Percentiles rank a stretch among this genome's conserved stretches.
These are phyloP conservation scores for Lentinula sp. DNA, from an alignment of 768 basidiomycete genomes.

Conservation along the genomic window DNA sequence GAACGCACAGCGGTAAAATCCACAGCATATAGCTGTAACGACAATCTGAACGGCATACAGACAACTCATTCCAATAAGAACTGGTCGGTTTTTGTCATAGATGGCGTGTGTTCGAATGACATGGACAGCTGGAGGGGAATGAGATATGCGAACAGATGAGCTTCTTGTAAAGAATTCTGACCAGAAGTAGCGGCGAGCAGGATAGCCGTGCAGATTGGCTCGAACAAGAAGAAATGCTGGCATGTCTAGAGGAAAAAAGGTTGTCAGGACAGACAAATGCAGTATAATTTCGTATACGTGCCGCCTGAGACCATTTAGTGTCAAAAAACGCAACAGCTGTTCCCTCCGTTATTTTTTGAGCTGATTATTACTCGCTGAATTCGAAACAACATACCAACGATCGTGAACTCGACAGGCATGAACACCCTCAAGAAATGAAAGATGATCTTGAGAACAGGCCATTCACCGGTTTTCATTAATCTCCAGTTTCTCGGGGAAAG, in stretches of 20 bases:
- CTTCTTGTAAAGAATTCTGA: slow-evolving; percentile 17
- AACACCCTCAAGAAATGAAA: slow-evolving; percentile 70
- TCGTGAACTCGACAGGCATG: slow-evolving; percentile 75
- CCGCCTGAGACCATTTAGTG: slow-evolving; percentile 54
- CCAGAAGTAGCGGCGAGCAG: slow-evolving; percentile 69
- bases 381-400: slow-evolving; percentile 47
- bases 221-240: slow-evolving; percentile 71
- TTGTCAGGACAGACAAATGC: slow-evolving; percentile 1
- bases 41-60: slow-evolving; percentile 66
- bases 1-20: slow-evolving; percentile 66
- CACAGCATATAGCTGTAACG: slow-evolving; percentile 68
- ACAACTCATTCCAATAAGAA: slow-evolving; percentile 49
- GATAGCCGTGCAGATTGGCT: slow-evolving; percentile 80
- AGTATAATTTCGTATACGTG: slow-evolving; percentile 21
- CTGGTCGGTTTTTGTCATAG: slow-evolving; percentile 54
- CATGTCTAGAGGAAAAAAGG: slow-evolving; percentile 41
- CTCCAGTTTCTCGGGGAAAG: slow-evolving; percentile 75
- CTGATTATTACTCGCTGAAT: background rate
- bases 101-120: slow-evolving; percentile 77
- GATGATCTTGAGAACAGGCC: slow-evolving; percentile 74
- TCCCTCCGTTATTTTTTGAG: background rate
- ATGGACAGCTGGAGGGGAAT: slow-evolving; percentile 44
- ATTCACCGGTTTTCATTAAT: slow-evolving; percentile 54
- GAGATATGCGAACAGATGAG: background rate
- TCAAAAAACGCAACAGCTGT: slow-evolving; percentile 82